These are phyloP conservation scores for Cotoneaster glaucophyllus DNA, from an alignment of 306 rosid genomes.

Conservation along the genomic window DNA sequence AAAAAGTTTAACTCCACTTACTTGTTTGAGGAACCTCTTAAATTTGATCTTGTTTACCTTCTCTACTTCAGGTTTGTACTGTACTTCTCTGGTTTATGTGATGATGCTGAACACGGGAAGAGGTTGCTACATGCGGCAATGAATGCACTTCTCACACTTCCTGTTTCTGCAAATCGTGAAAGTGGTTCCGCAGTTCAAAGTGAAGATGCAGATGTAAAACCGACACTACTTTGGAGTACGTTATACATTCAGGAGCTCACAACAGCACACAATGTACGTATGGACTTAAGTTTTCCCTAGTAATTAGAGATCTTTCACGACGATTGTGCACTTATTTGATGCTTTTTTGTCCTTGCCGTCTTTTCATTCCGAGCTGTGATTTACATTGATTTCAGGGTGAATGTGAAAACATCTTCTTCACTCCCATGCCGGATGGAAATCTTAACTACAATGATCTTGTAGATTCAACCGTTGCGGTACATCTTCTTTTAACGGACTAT, in stretches of 20 bases:
- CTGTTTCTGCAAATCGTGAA: slow-evolving; percentile 45
- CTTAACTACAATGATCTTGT: slow-evolving; percentile 53
- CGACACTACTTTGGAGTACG: slow-evolving; percentile 67
- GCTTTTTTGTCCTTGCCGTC: neutral
- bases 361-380: neutral
- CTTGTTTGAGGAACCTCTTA: slow-evolving; percentile 14
- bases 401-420: slow-evolving; percentile 44
- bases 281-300: neutral
- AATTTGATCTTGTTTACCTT: slow-evolving; percentile 21
- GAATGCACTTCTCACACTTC: slow-evolving; percentile 45
- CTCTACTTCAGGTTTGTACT: slow-evolving; percentile 52
- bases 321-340: neutral
- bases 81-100: slow-evolving; percentile 69
- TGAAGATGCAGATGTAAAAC: slow-evolving; percentile 42
- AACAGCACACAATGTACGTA: slow-evolving; percentile 33
- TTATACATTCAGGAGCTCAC: slow-evolving; percentile 66
- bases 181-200: slow-evolving; percentile 35
- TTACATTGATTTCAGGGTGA: slow-evolving; percentile 40
- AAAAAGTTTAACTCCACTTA: neutral
- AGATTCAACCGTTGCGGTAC: slow-evolving; percentile 52
- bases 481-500: neutral
- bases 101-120: slow-evolving; percentile 63
- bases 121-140: slow-evolving; percentile 50
- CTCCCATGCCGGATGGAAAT: slow-evolving; percentile 77
- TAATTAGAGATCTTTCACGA: neutral